Conservation (phyloP, 768 basidiomycete genomes). For the Pleurotus cornucopiae region DNA sequence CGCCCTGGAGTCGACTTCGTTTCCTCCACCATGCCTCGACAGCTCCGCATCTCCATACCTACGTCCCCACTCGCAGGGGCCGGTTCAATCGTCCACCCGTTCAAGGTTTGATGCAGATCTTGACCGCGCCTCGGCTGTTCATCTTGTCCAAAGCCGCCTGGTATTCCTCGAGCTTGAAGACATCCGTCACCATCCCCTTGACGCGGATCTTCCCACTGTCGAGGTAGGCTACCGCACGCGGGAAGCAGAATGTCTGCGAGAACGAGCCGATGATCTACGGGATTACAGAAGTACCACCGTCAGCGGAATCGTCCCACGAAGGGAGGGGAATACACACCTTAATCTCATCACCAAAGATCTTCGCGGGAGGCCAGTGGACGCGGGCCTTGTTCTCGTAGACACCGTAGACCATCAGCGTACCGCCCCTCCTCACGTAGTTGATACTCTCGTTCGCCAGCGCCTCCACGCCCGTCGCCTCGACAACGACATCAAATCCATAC, state of each 20-base stretch:
- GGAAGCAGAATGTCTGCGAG: constrained; percentile 87
- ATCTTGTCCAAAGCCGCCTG: constrained; percentile 71
- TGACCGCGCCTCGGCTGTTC: constrained; percentile 56
- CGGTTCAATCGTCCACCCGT: background rate
- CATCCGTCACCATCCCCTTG: constrained; percentile 42
- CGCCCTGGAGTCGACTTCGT: no score
- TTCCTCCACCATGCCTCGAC: no score
- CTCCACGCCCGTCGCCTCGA: constrained; percentile 69
- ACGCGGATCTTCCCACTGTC: constrained; percentile 81
- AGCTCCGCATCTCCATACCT: no score
- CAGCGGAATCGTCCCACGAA: background rate
- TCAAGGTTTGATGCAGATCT: constrained; percentile 51
- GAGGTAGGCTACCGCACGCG: constrained; percentile 83
- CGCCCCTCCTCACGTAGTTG: constrained; percentile 83
- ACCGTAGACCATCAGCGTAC: constrained; percentile 85
- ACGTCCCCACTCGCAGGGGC: no score
- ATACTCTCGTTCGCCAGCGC: constrained; percentile 84
- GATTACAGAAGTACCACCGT: background rate
- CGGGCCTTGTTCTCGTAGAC: constrained; percentile 82
- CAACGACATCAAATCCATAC: constrained; percentile 77
- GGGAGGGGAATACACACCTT: constrained; percentile 28
- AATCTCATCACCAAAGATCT: constrained; percentile 77
- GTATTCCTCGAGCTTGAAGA: constrained; percentile 65
- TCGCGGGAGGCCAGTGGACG: constrained; percentile 70
- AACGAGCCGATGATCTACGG: constrained; percentile 86